Conservation (phyloP, 2,329 filamentous ascomycete species). For the Ophiostoma quercus region DNA sequence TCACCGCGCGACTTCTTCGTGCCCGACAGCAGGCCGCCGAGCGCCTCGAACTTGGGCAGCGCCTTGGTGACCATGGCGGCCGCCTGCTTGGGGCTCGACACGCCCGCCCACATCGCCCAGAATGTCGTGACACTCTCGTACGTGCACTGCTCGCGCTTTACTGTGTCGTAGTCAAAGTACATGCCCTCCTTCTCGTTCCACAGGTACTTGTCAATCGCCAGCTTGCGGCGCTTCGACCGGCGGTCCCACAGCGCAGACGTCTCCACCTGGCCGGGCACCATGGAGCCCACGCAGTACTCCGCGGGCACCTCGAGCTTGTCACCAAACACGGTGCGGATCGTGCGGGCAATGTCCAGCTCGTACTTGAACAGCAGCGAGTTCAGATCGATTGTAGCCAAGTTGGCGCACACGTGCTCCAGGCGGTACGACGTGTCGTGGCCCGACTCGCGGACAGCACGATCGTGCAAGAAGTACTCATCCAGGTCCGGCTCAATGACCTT, state of each 20-base stretch:
- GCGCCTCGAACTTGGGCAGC: conserved; percentile 80
- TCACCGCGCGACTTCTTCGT: conserved; percentile 82
- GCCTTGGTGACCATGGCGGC: conserved; percentile 72
- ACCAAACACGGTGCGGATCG: conserved; percentile 76
- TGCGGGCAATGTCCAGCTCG: conserved; percentile 84
- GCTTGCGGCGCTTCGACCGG: conserved; percentile 75
- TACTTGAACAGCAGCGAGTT: conserved; percentile 97
- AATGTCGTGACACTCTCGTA: conserved; percentile 94
- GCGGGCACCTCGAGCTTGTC: conserved; percentile 76
- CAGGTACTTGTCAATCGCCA: conserved; percentile 83
- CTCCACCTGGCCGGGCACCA: conserved; percentile 64
- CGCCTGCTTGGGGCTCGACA: conserved; percentile 82
- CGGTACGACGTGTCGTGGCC: conserved; percentile 96
- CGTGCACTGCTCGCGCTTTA: conserved; percentile 68
- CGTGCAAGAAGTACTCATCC: conserved; percentile 93
- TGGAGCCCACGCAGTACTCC: conserved; percentile 69
- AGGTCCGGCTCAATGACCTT: conserved; percentile 76
- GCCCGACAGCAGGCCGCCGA: conserved; percentile 81
- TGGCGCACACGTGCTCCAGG: conserved; percentile 77
- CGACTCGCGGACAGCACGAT: conserved; percentile 90
- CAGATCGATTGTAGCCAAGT: conserved; percentile 88
- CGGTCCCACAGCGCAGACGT: conserved; percentile 87
- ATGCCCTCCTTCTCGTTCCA: conserved; percentile 91
- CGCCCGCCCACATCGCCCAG: conserved; percentile 95
- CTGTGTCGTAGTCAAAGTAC: conserved; percentile 97